Base-by-base conservation (phyloP, 208 protist genomes). In the Trypanosoma lewisi region DNA sequence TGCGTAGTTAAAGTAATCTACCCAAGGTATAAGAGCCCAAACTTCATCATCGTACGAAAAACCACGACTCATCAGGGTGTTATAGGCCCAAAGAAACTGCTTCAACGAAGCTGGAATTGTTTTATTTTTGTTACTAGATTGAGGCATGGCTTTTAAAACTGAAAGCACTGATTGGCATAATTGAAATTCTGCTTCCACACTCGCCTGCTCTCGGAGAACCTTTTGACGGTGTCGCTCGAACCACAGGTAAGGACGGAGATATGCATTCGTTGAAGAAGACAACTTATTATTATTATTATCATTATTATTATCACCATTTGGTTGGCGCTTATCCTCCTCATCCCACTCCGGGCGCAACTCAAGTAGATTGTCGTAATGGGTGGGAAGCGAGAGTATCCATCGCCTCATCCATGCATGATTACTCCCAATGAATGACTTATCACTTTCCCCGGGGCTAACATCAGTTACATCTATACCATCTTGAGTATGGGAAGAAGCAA, bases 1-100 rank as follows among this genome's bases (percentile, higher is more conserved):
- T 2, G 80, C 76, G 70, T 96, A 94, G 77, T 96, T 96, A 75
- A 96, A 95, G 77, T 96, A 96, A 70, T 96, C 91, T 21, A 94
- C 84, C 63, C 71, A 96, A 28, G 91, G 91, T 68, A 96, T 96
- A 79, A 96, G 74, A 19, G 77, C 85, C 91, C 91, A 96, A n/a
- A 89, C 78, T 39, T 91, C 88, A 39, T 83, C 60, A n/a, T 79
- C 61, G 50, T 84, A 93, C 28, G 74, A 62, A 60, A 96, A 96
- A 12, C 86, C 91, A 36, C 91, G 82, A 52, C 75, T 94, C 80
- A 94, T 83, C 31, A 96, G 71, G 5, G 86, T 86, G 77, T 94
- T 94, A 71, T 90, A 90, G 5, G 80, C 81, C 84, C 87, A 93
- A 51, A 88, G 62, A 79, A 89, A 96, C 49, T 87, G 68, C 7